A percentile compares a stretch with the other conserved stretches of the same genome.
Evolutionary conservation across 108 stramenopile species (phyloP).

Genomic region (Skeletonema marinoi): DNA sequence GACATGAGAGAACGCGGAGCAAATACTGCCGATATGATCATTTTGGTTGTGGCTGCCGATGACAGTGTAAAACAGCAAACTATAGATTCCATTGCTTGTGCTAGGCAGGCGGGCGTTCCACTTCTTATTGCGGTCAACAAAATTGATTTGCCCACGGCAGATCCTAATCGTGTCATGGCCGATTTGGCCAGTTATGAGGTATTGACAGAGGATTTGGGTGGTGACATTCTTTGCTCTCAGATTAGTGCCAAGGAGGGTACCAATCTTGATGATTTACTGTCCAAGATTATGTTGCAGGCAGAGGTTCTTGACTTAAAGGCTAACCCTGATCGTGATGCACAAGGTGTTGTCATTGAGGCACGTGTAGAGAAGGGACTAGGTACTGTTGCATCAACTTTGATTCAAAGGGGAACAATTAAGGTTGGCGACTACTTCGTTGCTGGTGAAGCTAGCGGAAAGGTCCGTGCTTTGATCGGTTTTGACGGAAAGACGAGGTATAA

Average conservation of each 20-base stretch:
- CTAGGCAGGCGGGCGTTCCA: slow-evolving; percentile 91
- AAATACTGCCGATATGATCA: slow-evolving; percentile 97
- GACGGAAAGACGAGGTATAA: slow-evolving; percentile 85
- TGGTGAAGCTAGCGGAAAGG: slow-evolving; percentile 89
- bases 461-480: slow-evolving; percentile 79
- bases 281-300: slow-evolving; percentile 94
- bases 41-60: slow-evolving; percentile 99
- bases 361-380: slow-evolving; percentile 92
- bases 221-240: slow-evolving; percentile 87
- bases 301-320: slow-evolving; percentile 94
- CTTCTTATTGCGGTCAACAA: slow-evolving; percentile 98
- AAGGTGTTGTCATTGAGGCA: slow-evolving; percentile 95
- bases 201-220: slow-evolving; percentile 93
- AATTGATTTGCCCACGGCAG: slow-evolving; percentile 89
- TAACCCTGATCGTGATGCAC: slow-evolving; percentile 83
- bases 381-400: slow-evolving; percentile 92
- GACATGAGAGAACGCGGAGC: slow-evolving; percentile 98
- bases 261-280: slow-evolving; percentile 93
- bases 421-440: slow-evolving; percentile 94
- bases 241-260: slow-evolving; percentile 93
- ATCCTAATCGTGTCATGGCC: slow-evolving; percentile 77
- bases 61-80: slow-evolving; percentile 99
- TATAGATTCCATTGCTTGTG: slow-evolving; percentile 94
- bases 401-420: slow-evolving; percentile 93
- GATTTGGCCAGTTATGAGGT: slow-evolving; percentile 94